Evolutionary conservation across 768 basidiomycete species (phyloP).

Genomic region (Lactarius quietus): DNA sequence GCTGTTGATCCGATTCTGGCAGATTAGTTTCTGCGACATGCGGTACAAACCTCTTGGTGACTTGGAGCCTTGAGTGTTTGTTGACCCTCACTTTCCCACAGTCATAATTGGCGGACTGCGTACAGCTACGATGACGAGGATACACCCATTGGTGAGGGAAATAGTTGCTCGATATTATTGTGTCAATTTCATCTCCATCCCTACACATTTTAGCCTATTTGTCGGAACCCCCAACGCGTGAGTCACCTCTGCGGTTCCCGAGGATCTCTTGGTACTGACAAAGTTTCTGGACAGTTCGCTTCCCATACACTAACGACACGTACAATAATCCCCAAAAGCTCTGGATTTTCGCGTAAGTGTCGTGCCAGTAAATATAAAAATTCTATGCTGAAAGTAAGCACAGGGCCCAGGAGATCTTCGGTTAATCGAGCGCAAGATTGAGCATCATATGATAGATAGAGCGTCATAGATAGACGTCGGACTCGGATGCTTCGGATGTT

Average conservation of each 20-base stretch:
- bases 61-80: background rate
- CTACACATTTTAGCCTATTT: slow-evolving; percentile 13
- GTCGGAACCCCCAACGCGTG: slow-evolving; percentile 21
- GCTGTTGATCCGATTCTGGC: slow-evolving; percentile 6
- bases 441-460: no score
- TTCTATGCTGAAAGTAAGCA: background rate
- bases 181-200: background rate
- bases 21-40: slow-evolving; percentile 20
- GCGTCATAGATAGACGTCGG: background rate
- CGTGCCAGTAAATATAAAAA: background rate
- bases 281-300: slow-evolving; percentile 42
- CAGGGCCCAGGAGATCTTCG: slow-evolving; percentile 24
- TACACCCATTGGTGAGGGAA: slow-evolving; percentile 20
- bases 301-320: slow-evolving; percentile 57
- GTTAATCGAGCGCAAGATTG: no score
- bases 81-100: background rate
- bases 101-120: slow-evolving; percentile 25
- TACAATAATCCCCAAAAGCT: slow-evolving; percentile 62
- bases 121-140: slow-evolving; percentile 14
- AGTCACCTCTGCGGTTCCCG: background rate
- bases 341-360: slow-evolving; percentile 51
- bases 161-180: background rate
- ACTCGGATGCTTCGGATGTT: background rate
- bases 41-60: background rate
- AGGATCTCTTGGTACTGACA: background rate